These are phyloP conservation scores for Solanum ossicruentum DNA, from an alignment of 257 asterid species.

Conservation along the genomic window DNA sequence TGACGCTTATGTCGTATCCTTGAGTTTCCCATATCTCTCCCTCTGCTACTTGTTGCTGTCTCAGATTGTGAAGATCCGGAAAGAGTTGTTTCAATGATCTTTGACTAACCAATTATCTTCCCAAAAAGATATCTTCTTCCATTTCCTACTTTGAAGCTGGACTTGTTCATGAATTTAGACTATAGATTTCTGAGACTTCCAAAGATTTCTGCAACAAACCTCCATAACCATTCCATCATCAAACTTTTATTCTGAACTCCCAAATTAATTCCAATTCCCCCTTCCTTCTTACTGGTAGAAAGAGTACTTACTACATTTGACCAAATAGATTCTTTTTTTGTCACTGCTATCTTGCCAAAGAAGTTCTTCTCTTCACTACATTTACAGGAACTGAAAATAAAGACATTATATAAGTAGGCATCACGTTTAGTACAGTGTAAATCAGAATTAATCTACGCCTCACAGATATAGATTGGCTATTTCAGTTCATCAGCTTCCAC, in stretches of 20 bases:
- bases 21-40: neutral
- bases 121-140: neutral
- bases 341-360: neutral
- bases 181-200: neutral
- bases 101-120: neutral
- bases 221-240: neutral
- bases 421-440: neutral
- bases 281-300: neutral
- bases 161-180: neutral
- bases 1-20: neutral
- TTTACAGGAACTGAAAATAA: neutral
- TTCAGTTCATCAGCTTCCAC: neutral
- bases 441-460: neutral
- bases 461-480: neutral
- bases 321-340: neutral
- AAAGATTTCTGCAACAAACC: neutral
- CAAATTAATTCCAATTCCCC: neutral
- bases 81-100: neutral
- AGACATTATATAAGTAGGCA: neutral
- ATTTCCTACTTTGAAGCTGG: neutral
- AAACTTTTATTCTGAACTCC: neutral
- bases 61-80: neutral
- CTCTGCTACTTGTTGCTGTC: neutral
- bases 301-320: neutral
- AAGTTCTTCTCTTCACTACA: neutral